Conservation (phyloP, 192 early-diverging fungal genomes). For the Coemansia sp. region DNA sequence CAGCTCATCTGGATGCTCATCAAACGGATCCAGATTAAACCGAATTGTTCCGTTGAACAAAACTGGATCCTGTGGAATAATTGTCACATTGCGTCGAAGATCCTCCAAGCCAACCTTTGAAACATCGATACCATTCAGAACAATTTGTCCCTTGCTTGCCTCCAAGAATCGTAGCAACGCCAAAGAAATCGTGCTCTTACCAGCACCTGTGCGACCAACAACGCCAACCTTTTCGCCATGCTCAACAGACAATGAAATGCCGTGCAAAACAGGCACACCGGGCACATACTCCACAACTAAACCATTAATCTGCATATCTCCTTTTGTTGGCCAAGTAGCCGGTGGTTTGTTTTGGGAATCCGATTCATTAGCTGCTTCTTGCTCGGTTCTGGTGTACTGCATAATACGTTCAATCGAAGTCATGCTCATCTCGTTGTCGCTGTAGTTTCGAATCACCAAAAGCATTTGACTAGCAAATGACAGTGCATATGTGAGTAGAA, state of each 20-base stretch:
- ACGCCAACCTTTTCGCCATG: constrained; percentile 53
- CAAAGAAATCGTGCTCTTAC: constrained; percentile 74
- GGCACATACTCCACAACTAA: constrained; percentile 74
- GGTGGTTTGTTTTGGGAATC: constrained; percentile 54
- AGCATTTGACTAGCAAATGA: constrained; percentile 74
- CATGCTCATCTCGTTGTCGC: constrained; percentile 78
- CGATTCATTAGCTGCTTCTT: constrained; percentile 70
- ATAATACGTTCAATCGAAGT: constrained; percentile 81
- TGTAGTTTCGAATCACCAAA: constrained; percentile 76
- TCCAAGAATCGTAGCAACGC: constrained; percentile 80
- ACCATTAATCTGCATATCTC: constrained; percentile 69
- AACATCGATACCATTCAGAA: constrained; percentile 74
- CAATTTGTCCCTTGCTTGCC: constrained; percentile 61
- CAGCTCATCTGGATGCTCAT: constrained; percentile 68
- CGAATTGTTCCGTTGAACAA: constrained; percentile 73
- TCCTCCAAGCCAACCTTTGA: constrained; percentile 67
- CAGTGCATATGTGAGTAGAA: constrained; percentile 78
- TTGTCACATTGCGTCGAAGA: constrained; percentile 68
- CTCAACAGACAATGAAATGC: constrained; percentile 59
- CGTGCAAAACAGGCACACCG: constrained; percentile 69
- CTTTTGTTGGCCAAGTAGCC: constrained; percentile 63
- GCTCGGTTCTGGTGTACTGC: constrained; percentile 79
- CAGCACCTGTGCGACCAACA: constrained; percentile 59
- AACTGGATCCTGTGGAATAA: constrained; percentile 78
- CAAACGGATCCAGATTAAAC: constrained; percentile 86